Conservation (phyloP, 768 basidiomycete genomes). For the Mycena vulgaris region DNA sequence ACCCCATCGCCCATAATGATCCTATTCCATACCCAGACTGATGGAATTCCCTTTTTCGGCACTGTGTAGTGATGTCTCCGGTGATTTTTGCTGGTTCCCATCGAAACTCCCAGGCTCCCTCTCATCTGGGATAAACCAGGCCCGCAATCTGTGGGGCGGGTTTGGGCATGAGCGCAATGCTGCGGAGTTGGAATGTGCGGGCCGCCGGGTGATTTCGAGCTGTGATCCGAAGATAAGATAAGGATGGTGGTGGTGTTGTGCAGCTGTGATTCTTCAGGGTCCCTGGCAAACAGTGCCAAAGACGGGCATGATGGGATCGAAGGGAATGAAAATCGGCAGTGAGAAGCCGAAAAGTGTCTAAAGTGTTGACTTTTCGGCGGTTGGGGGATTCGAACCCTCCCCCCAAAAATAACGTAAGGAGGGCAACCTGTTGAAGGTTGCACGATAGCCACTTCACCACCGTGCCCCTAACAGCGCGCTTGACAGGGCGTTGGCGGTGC, state of each 20-base stretch:
- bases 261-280: neutral
- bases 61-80: conserved; percentile 4
- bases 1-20: neutral
- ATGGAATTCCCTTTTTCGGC: conserved; percentile 11
- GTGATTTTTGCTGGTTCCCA: neutral
- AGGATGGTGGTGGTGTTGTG: neutral
- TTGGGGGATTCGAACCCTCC: conserved; percentile 14
- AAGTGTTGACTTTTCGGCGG: conserved; percentile 24
- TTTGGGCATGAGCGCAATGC: conserved; percentile 2
- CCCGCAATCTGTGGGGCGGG: neutral
- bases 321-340: conserved; percentile 14
- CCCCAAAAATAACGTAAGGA: conserved; percentile 8
- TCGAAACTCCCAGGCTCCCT: conserved; percentile 7
- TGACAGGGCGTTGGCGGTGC: no score
- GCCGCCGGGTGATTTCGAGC: conserved; percentile 11
- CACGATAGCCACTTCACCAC: conserved; percentile 23
- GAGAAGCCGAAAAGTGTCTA: conserved; percentile 29
- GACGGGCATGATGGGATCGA: neutral
- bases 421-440: conserved; percentile 16
- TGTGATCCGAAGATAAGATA: conserved; percentile 1
- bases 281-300: neutral
- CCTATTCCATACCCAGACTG: neutral
- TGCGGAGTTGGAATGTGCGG: conserved; percentile 15
- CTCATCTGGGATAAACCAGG: conserved; percentile 9
- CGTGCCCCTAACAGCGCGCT: no score